These are phyloP conservation scores for Hemileccinum impolitum DNA, from an alignment of 768 basidiomycete species.

Conservation along the genomic window DNA sequence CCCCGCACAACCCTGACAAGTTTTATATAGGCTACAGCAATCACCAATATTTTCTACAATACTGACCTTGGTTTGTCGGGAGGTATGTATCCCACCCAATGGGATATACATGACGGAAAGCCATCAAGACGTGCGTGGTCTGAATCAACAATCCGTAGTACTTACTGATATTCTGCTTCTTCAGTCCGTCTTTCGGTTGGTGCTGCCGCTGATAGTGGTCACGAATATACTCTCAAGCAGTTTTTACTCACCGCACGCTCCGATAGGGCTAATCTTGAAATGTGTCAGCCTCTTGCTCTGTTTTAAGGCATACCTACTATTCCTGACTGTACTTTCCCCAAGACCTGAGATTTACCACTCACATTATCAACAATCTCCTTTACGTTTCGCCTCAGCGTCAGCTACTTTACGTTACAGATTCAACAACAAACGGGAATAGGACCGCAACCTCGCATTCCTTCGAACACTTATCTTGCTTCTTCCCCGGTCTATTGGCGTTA, in stretches of 20 bases:
- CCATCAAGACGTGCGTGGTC: conserved; percentile 46
- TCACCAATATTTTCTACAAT: conserved; percentile 46
- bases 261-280: conserved; percentile 56
- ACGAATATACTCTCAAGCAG: conserved; percentile 76
- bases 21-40: conserved; percentile 39
- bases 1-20: neutral
- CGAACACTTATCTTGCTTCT: conserved; percentile 77
- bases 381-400: conserved; percentile 62
- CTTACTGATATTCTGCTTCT: conserved; percentile 1
- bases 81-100: conserved; percentile 63
- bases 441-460: conserved; percentile 47
- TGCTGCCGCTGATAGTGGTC: conserved; percentile 66
- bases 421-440: conserved; percentile 24
- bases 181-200: conserved; percentile 55
- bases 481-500: conserved; percentile 71
- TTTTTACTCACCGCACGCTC: conserved; percentile 63
- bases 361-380: conserved; percentile 62
- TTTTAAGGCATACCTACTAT: neutral
- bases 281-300: conserved; percentile 48
- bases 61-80: conserved; percentile 45
- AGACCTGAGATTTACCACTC: conserved; percentile 62
- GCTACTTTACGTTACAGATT: conserved; percentile 68
- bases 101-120: conserved; percentile 48
- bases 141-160: neutral
- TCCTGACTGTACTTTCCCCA: conserved; percentile 9